Evolutionary conservation across 768 basidiomycete species (phyloP).

Genomic region (Podaxis sp.): DNA sequence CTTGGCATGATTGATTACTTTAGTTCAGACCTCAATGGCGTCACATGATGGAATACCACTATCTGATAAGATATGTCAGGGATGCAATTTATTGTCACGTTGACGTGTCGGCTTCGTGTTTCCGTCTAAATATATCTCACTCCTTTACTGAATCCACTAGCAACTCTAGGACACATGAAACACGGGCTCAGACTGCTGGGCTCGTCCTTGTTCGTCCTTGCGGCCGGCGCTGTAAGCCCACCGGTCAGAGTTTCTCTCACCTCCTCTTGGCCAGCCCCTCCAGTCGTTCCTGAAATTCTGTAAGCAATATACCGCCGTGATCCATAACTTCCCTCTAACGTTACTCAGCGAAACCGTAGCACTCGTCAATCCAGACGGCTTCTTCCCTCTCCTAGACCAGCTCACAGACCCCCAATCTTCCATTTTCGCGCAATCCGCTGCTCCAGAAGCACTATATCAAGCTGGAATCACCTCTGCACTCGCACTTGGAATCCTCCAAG

Average conservation of each 20-base stretch:
- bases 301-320: slow-evolving; percentile 28
- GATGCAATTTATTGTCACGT: neutral
- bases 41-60: neutral
- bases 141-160: neutral
- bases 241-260: slow-evolving; percentile 56
- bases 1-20: no score
- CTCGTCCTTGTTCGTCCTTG: slow-evolving; percentile 13
- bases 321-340: neutral
- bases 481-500: slow-evolving; percentile 41
- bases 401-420: slow-evolving; percentile 49
- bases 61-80: neutral
- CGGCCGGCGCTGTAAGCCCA: slow-evolving; percentile 26
- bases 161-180: slow-evolving; percentile 19
- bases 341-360: slow-evolving; percentile 71
- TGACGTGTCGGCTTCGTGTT: slow-evolving; percentile 14
- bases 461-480: slow-evolving; percentile 48
- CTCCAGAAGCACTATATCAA: slow-evolving; percentile 50
- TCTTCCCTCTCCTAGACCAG: slow-evolving; percentile 72
- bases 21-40: no score
- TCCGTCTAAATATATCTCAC: neutral
- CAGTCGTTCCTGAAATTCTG: slow-evolving; percentile 62
- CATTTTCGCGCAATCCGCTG: slow-evolving; percentile 27
- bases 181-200: slow-evolving; percentile 20
- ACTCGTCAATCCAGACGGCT: slow-evolving; percentile 63
- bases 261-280: slow-evolving; percentile 65